These are phyloP conservation scores for Phytopythium oedochilum DNA, from an alignment of 352 stramenopile genomes.

Conservation along the genomic window DNA sequence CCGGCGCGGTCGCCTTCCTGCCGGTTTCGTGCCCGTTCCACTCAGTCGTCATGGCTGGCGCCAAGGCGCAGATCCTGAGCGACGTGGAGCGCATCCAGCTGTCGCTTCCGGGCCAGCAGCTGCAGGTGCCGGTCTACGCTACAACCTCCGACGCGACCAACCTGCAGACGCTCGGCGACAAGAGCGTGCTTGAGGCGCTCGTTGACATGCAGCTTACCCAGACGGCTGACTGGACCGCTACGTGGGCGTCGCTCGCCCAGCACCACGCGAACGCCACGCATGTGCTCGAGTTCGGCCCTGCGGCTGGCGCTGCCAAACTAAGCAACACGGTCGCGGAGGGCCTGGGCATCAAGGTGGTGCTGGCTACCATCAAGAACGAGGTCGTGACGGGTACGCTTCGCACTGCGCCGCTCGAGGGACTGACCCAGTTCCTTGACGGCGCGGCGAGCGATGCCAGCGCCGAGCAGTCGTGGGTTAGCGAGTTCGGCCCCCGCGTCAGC, in stretches of 20 bases:
- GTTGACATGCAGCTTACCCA: slow-evolving; percentile 65
- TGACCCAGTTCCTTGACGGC: slow-evolving; percentile 36
- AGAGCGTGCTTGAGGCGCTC: slow-evolving; percentile 34
- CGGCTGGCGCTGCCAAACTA: slow-evolving; percentile 49
- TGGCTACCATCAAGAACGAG: slow-evolving; percentile 39
- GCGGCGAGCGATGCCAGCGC: slow-evolving; percentile 4
- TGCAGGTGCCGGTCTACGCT: slow-evolving; percentile 65
- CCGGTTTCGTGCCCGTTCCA: slow-evolving; percentile 76
- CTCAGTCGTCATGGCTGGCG: slow-evolving; percentile 38
- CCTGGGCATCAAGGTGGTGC: slow-evolving; percentile 48
- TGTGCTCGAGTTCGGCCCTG: slow-evolving; percentile 74
- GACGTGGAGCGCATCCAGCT: slow-evolving; percentile 48
- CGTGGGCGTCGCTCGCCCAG: slow-evolving; percentile 31
- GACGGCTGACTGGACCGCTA: slow-evolving; percentile 55
- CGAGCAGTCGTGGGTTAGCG: slow-evolving; percentile 38
- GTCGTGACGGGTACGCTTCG: slow-evolving; percentile 13
- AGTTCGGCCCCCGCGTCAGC: slow-evolving; percentile 45
- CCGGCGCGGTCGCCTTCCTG: slow-evolving; percentile 51
- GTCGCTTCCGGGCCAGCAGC: slow-evolving; percentile 30
- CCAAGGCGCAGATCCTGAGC: slow-evolving; percentile 35
- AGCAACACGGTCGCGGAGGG: slow-evolving; percentile 37
- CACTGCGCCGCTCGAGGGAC: slow-evolving; percentile 26
- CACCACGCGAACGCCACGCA: slow-evolving; percentile 45
- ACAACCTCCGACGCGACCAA: slow-evolving; percentile 49
- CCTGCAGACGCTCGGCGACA: slow-evolving; percentile 40